Conservation (phyloP, 495 filamentous ascomycete genomes). For the Aspergillus ellipticus region DNA sequence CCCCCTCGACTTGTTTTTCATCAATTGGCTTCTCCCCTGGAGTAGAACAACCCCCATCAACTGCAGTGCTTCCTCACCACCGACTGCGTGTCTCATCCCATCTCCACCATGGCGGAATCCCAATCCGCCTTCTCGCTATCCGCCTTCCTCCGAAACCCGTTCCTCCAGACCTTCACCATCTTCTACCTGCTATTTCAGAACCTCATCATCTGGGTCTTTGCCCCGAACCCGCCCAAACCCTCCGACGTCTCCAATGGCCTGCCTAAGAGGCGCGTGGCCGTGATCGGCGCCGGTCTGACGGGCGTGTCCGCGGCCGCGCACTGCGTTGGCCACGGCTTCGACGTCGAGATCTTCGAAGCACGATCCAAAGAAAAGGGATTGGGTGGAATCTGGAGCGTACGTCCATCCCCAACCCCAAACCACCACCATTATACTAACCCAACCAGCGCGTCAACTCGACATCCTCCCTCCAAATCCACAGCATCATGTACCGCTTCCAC, state of each 20-base stretch:
- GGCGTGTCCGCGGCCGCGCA: constrained; percentile 80
- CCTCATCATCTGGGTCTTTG: constrained; percentile 60
- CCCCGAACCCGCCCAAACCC: constrained; percentile 64
- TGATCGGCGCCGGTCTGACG: constrained; percentile 80
- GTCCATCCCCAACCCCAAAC: constrained; percentile 14
- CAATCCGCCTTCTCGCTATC: constrained; percentile 4
- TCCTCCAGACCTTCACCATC: constrained; percentile 48
- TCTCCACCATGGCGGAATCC: background rate
- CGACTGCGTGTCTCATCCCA: background rate
- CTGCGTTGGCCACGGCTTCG: constrained; percentile 83
- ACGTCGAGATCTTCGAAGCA: constrained; percentile 73
- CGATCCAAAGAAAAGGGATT: constrained; percentile 55
- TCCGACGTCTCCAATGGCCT: constrained; percentile 43
- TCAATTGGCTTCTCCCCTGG: too few species aligned
- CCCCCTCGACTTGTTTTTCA: background rate
- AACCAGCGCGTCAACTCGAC: constrained; percentile 74
- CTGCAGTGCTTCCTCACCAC: background rate
- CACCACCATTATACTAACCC: background rate
- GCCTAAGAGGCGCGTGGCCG: constrained; percentile 61
- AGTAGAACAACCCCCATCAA: background rate
- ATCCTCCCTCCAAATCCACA: constrained; percentile 77
- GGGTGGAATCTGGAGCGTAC: constrained; percentile 83
- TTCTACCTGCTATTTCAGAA: constrained; percentile 66
- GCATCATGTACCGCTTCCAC: constrained; percentile 85
- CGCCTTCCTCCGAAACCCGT: constrained; percentile 28